These are phyloP conservation scores for Rosa hybrid DNA, from an alignment of 331 rosid genomes.

Conservation along the genomic window DNA sequence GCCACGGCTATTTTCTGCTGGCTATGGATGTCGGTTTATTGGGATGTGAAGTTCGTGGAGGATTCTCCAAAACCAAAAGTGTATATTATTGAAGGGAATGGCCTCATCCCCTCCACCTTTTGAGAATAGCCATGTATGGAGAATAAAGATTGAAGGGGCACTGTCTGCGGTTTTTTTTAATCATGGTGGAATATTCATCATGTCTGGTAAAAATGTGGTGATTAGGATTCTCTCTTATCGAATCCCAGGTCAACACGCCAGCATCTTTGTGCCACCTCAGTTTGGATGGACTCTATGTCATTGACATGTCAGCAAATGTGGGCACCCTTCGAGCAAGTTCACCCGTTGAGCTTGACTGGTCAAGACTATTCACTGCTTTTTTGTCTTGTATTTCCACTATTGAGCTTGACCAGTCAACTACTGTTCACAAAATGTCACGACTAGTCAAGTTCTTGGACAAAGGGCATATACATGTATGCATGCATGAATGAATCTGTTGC, in stretches of 20 bases:
- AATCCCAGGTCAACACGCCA: conserved; percentile 43
- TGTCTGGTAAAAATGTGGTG: conserved; percentile 40
- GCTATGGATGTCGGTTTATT: conserved; percentile 29
- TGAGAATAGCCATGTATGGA: conserved; percentile 39
- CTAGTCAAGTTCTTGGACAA: not conserved
- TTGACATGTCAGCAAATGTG: conserved; percentile 26
- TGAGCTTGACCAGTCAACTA: too few species aligned
- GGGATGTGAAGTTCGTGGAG: conserved; percentile 19
- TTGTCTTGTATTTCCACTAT: too few species aligned
- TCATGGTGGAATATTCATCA: conserved; percentile 49
- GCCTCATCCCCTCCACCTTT: conserved; percentile 34
- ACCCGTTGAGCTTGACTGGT: too few species aligned
- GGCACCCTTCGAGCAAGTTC: not conserved
- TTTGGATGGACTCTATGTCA: conserved; percentile 22
- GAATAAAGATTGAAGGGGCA: conserved; percentile 50
- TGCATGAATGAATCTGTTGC: conserved; percentile 6
- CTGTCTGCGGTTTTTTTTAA: conserved; percentile 38
- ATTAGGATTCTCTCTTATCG: conserved; percentile 65
- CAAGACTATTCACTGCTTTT: too few species aligned
- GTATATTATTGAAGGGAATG: conserved; percentile 52
- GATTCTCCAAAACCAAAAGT: conserved; percentile 50
- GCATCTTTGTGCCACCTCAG: conserved; percentile 22
- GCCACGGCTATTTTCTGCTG: conserved; percentile 49
- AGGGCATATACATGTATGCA: not conserved
- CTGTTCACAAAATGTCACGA: too few species aligned